phyloP scores from a whole-genome alignment of 345 rosid species.

The Aethionema arabicum region DNA sequence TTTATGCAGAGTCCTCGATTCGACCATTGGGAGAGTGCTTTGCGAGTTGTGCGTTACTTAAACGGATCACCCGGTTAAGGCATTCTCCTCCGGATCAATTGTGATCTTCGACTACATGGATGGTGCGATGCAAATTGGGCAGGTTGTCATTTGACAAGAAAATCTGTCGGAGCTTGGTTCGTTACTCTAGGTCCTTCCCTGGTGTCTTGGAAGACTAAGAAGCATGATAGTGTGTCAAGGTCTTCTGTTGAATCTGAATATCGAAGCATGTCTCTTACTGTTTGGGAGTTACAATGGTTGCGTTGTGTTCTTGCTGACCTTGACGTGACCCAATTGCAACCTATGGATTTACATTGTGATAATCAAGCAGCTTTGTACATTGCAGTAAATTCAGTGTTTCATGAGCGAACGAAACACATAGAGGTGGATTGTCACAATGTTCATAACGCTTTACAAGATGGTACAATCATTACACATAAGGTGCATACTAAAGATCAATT shows the following conservation, averaged over 20 bases:
- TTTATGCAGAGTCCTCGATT: neutral
- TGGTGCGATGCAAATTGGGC: neutral
- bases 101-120: neutral
- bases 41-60: neutral
- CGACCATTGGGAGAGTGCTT: neutral
- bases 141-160: neutral
- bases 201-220: slow-evolving; percentile 3
- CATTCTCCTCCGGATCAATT: neutral
- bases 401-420: neutral
- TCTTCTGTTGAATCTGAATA: neutral
- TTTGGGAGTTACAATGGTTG: neutral
- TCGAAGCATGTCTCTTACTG: neutral
- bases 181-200: neutral
- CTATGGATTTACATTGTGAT: neutral
- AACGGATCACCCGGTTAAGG: neutral
- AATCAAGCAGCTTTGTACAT: neutral
- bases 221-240: neutral
- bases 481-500: neutral
- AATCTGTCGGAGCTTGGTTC: neutral
- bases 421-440: neutral
- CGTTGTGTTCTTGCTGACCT: neutral
- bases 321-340: neutral
- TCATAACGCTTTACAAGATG: neutral
- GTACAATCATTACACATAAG: neutral
- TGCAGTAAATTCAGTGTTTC: neutral